Evolutionary conservation across 225 moss, liverwort and hornwort species (phyloP).

Genomic region (Asterella californica): DNA sequence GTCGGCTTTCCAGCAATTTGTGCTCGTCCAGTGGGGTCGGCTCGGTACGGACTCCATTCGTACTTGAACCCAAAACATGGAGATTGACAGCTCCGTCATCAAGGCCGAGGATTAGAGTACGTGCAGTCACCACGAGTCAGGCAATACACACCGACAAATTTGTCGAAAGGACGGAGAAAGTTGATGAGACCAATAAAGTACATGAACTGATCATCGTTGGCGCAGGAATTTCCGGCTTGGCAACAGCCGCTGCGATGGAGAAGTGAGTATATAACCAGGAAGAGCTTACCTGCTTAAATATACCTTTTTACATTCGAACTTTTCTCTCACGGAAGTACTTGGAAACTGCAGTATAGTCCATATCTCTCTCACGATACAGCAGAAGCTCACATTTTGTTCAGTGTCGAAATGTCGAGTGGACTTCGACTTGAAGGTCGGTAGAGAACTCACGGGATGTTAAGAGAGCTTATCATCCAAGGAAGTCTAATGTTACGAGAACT

Average conservation of each 20-base stretch:
- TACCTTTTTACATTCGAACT: no score
- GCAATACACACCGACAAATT: neutral
- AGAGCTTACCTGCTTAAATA: no score
- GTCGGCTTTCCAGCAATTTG: neutral
- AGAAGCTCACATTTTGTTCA: no score
- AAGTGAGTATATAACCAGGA: conserved; percentile 30
- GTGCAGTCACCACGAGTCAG: conserved; percentile 16
- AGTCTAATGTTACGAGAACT: no score
- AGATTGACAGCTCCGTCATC: no score
- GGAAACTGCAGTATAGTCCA: no score
- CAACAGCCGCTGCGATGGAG: conserved; percentile 39
- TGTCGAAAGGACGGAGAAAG: neutral
- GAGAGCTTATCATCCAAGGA: no score
- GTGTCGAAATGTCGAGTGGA: no score
- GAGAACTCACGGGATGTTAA: no score
- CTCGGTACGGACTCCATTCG: neutral
- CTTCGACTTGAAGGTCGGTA: no score
- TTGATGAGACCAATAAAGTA: neutral
- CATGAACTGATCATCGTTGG: conserved; percentile 37
- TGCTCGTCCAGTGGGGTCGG: neutral
- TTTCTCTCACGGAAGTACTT: no score
- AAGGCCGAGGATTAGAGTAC: neutral
- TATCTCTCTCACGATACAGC: no score
- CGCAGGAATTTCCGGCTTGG: conserved; percentile 39
- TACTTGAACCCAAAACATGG: neutral